Conservation (phyloP, 768 basidiomycete genomes). For the Pisolithus marmoratus region DNA sequence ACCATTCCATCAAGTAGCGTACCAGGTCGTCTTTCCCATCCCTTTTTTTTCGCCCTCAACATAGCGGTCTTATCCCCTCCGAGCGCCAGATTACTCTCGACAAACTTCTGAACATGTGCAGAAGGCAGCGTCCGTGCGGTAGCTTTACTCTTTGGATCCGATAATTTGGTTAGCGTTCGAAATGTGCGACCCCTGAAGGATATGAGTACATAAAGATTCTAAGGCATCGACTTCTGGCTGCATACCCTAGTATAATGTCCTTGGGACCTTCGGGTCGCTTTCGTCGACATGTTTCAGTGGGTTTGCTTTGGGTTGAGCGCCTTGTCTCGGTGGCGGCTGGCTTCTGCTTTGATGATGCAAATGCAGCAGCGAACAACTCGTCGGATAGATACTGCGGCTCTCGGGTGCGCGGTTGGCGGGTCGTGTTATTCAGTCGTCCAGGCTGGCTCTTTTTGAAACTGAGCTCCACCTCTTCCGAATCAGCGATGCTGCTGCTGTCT, state of each 20-base stretch:
- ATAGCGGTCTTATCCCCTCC: conserved; percentile 32
- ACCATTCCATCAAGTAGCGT: conserved; percentile 9
- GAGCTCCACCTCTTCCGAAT: conserved; percentile 14
- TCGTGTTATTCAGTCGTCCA: not conserved
- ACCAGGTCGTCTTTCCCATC: conserved; percentile 62
- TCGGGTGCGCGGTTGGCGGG: too few relatives aligned
- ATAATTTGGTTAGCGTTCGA: conserved; percentile 37
- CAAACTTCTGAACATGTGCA: conserved; percentile 43
- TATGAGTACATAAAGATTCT: conserved; percentile 1
- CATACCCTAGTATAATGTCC: conserved; percentile 52
- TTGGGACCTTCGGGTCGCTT: conserved; percentile 34
- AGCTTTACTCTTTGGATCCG: conserved; percentile 24
- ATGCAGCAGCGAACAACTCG: conserved; percentile 56
- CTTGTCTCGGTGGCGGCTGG: conserved; percentile 6
- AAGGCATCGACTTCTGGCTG: not conserved
- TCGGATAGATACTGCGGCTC: conserved; percentile 54
- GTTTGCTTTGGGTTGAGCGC: conserved; percentile 17
- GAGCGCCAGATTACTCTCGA: conserved; percentile 46
- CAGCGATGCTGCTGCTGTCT: conserved; percentile 4
- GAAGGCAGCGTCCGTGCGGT: conserved; percentile 44
- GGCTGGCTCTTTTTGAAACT: conserved; percentile 1
- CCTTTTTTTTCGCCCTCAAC: conserved; percentile 32
- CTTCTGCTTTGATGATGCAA: conserved; percentile 30
- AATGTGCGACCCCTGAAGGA: conserved; percentile 47
- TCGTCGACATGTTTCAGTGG: conserved; percentile 23